Base-by-base conservation (phyloP, 306 rosid species). In the Quercus dentata region DNA sequence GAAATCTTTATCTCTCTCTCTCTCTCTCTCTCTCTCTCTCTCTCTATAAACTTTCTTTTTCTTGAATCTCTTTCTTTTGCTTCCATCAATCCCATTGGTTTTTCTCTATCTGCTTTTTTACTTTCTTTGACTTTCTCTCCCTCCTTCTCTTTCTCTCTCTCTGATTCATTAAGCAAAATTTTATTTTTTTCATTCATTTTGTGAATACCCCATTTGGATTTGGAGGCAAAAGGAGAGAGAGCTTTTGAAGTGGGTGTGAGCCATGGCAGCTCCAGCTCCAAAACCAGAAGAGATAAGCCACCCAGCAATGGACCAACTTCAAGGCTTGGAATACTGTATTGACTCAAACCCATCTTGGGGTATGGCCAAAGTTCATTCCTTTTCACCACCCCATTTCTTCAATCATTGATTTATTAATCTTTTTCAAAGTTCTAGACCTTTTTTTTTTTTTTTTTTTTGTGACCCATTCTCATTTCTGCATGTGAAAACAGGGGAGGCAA, bases 301-400 rank as follows among this genome's bases (percentile, higher is more conserved):
- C 80, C 90, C 92, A 35, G 93, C 99, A 67, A 88, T 91, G 98
- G 97, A 96, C 85, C 99, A 96, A 79, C 99, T 96, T 85, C 98
- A 91, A 84, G 99, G 99, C 85, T 78, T 96, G 46, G 99, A 96
- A 89, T 96, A 93, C 80, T 89, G 99, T 72, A 96, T 96, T 67
- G 99, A 96, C 73, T 90, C 99, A 72, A 93, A 93, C 85, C 99
- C 99, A 61, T 85, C 99, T n/a, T 96, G 99, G 98, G 97, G 97
- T 96, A 89, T 74, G 86, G 44, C 51, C 33, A 58, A 49, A 67
- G 56, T 82, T 82, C 19, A 2, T 12, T 30, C 65, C 12, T 23
- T 87, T 85, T 30, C 56, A 75, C 54, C 55, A 65, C 77, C 67
- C 52, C 82, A 73, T 76, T 78, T 67, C 79, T 84, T 38, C 63